phyloP scores from a whole-genome alignment of 176 grass and related monocot species.

The Typha latifolia region DNA sequence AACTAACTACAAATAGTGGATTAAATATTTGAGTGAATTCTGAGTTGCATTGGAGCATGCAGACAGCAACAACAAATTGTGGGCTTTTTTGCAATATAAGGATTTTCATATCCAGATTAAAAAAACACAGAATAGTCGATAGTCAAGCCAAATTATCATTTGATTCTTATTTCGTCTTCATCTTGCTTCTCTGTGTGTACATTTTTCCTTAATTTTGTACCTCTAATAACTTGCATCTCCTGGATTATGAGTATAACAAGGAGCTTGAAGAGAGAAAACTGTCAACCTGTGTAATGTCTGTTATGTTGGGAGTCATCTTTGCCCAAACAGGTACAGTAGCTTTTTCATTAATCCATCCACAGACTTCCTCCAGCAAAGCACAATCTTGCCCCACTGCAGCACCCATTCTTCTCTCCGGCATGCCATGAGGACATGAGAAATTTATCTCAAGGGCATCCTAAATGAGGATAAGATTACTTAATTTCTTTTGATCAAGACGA shows the following conservation, averaged over 20 bases:
- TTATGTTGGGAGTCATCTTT: slow-evolving; percentile 99
- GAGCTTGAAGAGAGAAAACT: neutral
- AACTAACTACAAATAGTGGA: too few relatives aligned
- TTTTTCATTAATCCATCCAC: slow-evolving; percentile 97
- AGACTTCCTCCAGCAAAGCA: slow-evolving; percentile 72
- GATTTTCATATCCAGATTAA: too few relatives aligned
- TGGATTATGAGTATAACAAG: neutral
- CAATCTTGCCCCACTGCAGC: slow-evolving; percentile 96
- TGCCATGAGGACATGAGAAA: slow-evolving; percentile 98
- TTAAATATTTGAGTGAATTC: neutral
- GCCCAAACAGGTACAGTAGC: slow-evolving; percentile 96
- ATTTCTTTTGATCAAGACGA: slow-evolving; percentile 12
- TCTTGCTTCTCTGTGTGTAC: too few relatives aligned
- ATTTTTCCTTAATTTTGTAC: too few relatives aligned
- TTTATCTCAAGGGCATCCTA: slow-evolving; percentile 98
- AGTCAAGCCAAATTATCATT: too few relatives aligned
- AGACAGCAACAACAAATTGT: neutral
- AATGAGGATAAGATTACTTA: slow-evolving; percentile 4
- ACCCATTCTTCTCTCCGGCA: slow-evolving; percentile 98
- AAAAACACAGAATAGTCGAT: too few relatives aligned
- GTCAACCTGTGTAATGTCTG: slow-evolving; percentile 79
- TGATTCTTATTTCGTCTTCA: too few relatives aligned
- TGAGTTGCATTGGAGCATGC: neutral
- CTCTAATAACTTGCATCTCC: too few relatives aligned
- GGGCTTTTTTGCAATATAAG: too few relatives aligned